Evolutionary conservation across 148 eudicot species (phyloP).

Genomic region (Bassia scoparia): DNA sequence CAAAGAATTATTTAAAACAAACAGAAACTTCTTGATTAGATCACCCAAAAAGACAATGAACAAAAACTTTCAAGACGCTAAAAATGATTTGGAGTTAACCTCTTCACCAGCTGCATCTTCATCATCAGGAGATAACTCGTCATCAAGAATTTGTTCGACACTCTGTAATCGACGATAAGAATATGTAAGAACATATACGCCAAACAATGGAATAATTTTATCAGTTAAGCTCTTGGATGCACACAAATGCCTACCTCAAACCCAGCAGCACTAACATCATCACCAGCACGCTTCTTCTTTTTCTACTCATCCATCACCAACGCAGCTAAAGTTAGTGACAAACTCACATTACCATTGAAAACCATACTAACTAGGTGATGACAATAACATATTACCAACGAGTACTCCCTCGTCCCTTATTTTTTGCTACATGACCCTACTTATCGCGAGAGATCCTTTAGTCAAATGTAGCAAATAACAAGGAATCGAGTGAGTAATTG

Average conservation of each 20-base stretch:
- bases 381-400: not conserved
- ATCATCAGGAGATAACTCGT: conserved; percentile 8
- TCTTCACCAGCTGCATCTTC: not conserved
- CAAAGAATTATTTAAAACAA: not conserved
- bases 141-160: conserved; percentile 24
- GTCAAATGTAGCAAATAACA: too few species aligned
- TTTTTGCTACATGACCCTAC: too few species aligned
- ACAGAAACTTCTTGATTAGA: too few species aligned
- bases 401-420: too few species aligned
- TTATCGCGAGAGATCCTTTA: too few species aligned
- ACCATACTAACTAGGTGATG: not conserved
- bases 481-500: too few species aligned
- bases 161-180: conserved; percentile 4
- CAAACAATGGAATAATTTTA: not conserved
- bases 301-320: conserved; percentile 8
- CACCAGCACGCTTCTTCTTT: conserved; percentile 25
- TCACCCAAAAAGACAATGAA: not conserved
- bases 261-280: conserved; percentile 30
- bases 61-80: not conserved
- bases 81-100: not conserved
- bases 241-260: conserved; percentile 24
- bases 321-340: not conserved
- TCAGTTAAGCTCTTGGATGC: too few species aligned
- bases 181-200: not conserved
- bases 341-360: not conserved